Evolutionary conservation across 441 rosid species (phyloP).

Genomic region (Pelargonium exstipulatum): DNA sequence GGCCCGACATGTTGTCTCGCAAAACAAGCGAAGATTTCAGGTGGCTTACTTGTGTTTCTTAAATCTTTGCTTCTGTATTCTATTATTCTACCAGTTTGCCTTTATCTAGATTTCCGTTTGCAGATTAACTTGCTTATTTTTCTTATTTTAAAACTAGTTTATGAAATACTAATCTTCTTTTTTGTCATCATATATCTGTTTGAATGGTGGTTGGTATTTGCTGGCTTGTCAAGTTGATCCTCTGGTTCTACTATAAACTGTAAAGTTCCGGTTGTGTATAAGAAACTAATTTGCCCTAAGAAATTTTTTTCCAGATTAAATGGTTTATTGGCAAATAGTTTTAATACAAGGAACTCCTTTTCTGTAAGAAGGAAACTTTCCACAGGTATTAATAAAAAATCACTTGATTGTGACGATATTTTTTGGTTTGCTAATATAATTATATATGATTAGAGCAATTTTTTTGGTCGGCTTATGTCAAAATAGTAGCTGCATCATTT

Average conservation of each 20-base stretch:
- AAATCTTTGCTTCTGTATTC: neutral
- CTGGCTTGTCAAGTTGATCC: neutral
- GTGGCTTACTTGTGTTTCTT: conserved; percentile 28
- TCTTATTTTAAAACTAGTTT: neutral
- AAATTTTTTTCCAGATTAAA: neutral
- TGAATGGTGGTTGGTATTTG: neutral
- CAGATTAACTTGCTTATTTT: neutral
- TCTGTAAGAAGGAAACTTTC: too few relatives aligned
- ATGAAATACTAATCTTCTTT: neutral
- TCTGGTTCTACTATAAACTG: neutral
- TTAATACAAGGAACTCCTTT: too few relatives aligned
- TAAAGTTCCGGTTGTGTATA: neutral
- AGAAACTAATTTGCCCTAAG: neutral
- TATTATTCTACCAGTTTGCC: neutral
- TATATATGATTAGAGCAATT: neutral
- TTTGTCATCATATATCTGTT: neutral
- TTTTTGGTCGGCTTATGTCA: neutral
- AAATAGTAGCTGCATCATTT: neutral
- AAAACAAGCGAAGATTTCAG: conserved; percentile 96
- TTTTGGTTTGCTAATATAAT: neutral
- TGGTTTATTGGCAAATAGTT: neutral
- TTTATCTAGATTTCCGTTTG: neutral
- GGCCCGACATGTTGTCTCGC: conserved; percentile 97
- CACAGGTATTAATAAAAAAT: too few relatives aligned
- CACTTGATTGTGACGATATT: too few relatives aligned